phyloP scores from a whole-genome alignment of 1,284 basidiomycete genomes.

The Cryptococcus sp. region DNA sequence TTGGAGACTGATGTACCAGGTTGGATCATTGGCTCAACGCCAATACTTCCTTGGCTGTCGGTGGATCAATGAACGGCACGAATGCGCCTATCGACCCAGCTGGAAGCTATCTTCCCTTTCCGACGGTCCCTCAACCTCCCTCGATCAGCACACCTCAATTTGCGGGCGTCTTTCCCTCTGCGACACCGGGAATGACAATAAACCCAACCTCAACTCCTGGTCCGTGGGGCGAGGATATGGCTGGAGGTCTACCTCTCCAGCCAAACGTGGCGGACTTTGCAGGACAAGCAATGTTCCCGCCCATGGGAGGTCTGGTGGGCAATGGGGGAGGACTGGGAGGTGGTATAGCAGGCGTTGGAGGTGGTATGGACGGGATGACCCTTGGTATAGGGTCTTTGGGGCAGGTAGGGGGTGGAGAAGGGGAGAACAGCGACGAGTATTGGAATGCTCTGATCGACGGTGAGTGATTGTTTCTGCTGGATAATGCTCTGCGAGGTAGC shows the following conservation, averaged over 20 bases:
- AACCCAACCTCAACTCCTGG: constrained; percentile 2
- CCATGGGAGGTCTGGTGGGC: no score
- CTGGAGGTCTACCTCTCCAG: not conserved
- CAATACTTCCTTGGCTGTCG: constrained; percentile 39
- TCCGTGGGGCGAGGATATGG: constrained; percentile 2
- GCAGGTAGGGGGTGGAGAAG: not conserved
- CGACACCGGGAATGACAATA: constrained; percentile 3
- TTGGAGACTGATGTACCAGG: constrained; percentile 8
- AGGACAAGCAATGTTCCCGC: no score
- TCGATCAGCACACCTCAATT: constrained; percentile 1
- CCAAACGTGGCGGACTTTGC: not conserved
- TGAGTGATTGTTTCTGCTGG: constrained; percentile 19
- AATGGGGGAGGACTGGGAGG: no score
- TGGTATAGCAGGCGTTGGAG: no score
- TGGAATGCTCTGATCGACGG: constrained; percentile 48
- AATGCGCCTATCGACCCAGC: constrained; percentile 9
- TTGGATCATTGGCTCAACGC: constrained; percentile 45
- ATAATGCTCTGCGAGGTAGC: not conserved
- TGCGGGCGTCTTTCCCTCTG: not conserved
- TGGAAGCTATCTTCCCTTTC: not conserved
- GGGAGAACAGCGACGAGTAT: constrained; percentile 44
- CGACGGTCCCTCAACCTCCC: not conserved
- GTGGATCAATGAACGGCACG: constrained; percentile 19
- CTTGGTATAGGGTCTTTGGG: constrained; percentile 3
- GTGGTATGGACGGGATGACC: constrained; percentile 1